Base-by-base conservation (phyloP, 768 basidiomycete genomes). In the Galerina marginata region DNA sequence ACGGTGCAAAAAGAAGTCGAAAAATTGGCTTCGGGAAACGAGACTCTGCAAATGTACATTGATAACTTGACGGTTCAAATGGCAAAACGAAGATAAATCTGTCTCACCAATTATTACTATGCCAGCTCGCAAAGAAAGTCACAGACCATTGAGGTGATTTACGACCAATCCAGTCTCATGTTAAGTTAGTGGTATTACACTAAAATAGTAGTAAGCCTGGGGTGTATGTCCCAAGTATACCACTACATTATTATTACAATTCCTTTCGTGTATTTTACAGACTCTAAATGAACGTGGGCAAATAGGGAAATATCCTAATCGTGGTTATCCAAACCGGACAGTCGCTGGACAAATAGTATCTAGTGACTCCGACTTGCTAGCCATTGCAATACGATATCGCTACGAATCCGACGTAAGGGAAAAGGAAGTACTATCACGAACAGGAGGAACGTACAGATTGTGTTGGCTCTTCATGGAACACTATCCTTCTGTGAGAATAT, bases 391-490 rank as follows among this genome's bases (percentile, higher is more conserved):
- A 96, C 88, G 61, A 96, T 94, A 70, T 95, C 93, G 60, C 89
- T 91, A 60, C 11, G 56, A 29, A 45, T 33, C 20, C 39, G 44
- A 56, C 15, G 33, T 67, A 6, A 65, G 51, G 52, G 45, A 44
- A 29, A 15, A 3, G 39, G 29, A 48, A 46, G 39, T 10, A n/a
- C 6, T n/a, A 20, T 23, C 15, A 38, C 16, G 45, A 54, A 6
- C 14, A 47, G 16, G 36, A 26, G 26, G 26, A 37, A 72, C 91
- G 56, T 66, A 92, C 90, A 97, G 77, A 71, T 97, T 97, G 73
- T 97, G 94, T 73, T 93, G 91, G 69, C 89, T 95, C 75, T 95
- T 96, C 90, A 96, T 96, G 2, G 94, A 97, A 72, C 95, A 96
- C 95, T 97, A 66, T 23, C 33, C 0, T 39, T 36, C 46, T 42